Conservation (phyloP, 345 rosid genomes). For the Salix brachista region DNA sequence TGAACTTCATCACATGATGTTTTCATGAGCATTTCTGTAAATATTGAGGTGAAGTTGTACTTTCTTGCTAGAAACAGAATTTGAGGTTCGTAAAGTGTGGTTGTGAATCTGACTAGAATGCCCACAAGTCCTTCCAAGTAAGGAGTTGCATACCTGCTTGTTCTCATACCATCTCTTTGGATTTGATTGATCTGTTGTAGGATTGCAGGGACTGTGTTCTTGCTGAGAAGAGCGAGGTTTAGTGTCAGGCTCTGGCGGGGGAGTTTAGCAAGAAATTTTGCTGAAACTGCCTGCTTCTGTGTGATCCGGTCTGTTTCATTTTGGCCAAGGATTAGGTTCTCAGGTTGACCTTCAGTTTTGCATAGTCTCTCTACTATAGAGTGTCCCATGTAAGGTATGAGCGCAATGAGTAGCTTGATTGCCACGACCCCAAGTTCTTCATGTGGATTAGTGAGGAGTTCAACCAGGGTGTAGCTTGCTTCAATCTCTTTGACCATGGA, state of each 20-base stretch:
- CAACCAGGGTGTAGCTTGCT: constrained; percentile 62
- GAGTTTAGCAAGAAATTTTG: constrained; percentile 66
- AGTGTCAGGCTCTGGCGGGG: constrained; percentile 76
- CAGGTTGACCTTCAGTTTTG: constrained; percentile 73
- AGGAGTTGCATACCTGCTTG: constrained; percentile 56
- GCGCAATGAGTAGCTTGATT: constrained; percentile 55
- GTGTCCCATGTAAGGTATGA: constrained; percentile 67
- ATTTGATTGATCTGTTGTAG: constrained; percentile 49
- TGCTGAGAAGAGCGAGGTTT: constrained; percentile 57
- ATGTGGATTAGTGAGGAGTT: constrained; percentile 68
- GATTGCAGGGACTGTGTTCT: constrained; percentile 47
- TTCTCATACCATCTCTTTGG: constrained; percentile 55
- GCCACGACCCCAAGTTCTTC: constrained; percentile 65
- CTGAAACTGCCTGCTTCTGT: constrained; percentile 74
- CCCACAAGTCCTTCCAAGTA: constrained; percentile 83
- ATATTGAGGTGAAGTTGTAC: constrained; percentile 61
- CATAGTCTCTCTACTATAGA: constrained; percentile 65
- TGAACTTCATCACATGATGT: constrained; percentile 80
- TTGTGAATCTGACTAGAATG: constrained; percentile 78
- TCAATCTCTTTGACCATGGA: constrained; percentile 63
- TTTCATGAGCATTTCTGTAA: constrained; percentile 67
- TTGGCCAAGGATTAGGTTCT: constrained; percentile 48
- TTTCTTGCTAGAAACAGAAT: constrained; percentile 55
- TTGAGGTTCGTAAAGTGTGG: constrained; percentile 71
- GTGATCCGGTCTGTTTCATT: constrained; percentile 43